Base-by-base conservation (phyloP, 1,284 basidiomycete species). In the Melampsora larici-populina region DNA sequence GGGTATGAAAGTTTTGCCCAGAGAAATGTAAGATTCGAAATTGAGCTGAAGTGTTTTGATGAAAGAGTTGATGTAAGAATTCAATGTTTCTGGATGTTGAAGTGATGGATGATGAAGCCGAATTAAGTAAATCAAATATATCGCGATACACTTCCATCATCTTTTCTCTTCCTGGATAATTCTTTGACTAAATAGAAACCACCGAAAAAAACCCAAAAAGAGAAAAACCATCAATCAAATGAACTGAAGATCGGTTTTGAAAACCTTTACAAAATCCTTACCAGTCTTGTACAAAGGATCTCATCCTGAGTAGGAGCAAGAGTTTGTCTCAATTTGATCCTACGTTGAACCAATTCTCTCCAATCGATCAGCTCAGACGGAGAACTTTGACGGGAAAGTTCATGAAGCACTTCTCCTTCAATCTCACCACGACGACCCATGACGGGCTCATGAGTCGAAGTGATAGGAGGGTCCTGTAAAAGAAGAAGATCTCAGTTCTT, bases 101-200 rank as follows among this genome's bases (percentile, higher is more conserved):
- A 21, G 8, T 46, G 8, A 63, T 77, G 18, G 29, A 70, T 8
- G 67, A 77, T 62, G 8, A 75, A 26, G 70, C 55, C 9, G 73
- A 66, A 33, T 68, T 58, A 17, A 75, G 11, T 33, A 75, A 31
- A 26, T 55, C 62, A 66, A 75, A 75, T 64, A 75, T 60, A 49
- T 66, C 49, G 4, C 36, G 0, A 33, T 75, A 75, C 0, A 68
- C 33, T 40, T 55, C 18, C 0, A 24, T 6, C 7, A 75, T 31
- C 36, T 68, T 1, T 4, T n/a, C 7, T 24, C 40, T 55, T 55
- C 51, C 65, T 40, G 73, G 73, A 68, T 67, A 75, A 24, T 75
- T 51, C 66, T 75, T 75, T 17, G 58, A 5, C 73, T 75, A 8
- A 18, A 6, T 5, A 18, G 33, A 36, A 31, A 63, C 24, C 60